A percentile compares a stretch with the other conserved stretches of the same genome.
Conservation (phyloP, 768 basidiomycete genomes). For the Dendrothele bispora region DNA sequence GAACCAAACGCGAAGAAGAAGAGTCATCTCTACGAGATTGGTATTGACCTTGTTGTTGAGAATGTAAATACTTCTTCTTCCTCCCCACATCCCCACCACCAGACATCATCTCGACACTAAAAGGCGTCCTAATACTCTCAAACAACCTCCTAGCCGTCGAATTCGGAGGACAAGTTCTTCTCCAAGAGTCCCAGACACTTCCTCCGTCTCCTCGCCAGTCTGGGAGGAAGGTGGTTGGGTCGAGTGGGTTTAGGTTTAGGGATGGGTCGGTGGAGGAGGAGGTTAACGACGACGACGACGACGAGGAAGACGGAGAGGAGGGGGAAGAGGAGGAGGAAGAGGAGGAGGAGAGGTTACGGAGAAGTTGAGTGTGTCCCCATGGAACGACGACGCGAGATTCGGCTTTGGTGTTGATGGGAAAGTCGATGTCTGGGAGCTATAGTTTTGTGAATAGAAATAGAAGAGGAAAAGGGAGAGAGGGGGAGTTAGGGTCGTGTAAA, state of each 20-base stretch:
- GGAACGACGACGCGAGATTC: conserved; percentile 93
- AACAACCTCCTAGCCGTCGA: conserved; percentile 83
- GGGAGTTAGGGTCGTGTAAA: too few species aligned
- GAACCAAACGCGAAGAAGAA: too few species aligned
- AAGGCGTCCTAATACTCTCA: conserved; percentile 64
- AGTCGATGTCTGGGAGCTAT: conserved; percentile 91
- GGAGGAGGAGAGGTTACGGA: conserved; percentile 80
- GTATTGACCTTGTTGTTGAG: too few species aligned
- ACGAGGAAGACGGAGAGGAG: conserved; percentile 14
- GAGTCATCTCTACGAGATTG: too few species aligned
- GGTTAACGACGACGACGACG: too few species aligned
- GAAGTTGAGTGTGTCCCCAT: conserved; percentile 80
- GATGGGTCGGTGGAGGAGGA: too few species aligned
- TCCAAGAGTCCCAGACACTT: conserved; percentile 91
- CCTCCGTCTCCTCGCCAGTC: conserved; percentile 89
- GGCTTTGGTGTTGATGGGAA: conserved; percentile 90
- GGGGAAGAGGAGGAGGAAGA: too few species aligned
- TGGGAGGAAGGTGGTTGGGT: conserved; percentile 54
- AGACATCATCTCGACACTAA: conserved; percentile 17
- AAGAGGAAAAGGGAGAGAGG: background rate
- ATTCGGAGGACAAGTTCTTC: conserved; percentile 83
- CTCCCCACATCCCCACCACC: background rate
- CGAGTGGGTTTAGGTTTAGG: too few species aligned
- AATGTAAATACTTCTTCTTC: background rate
- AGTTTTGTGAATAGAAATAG: conserved; percentile 1